Conservation (phyloP, 495 filamentous ascomycete genomes). For the Xylaria nigripes region DNA sequence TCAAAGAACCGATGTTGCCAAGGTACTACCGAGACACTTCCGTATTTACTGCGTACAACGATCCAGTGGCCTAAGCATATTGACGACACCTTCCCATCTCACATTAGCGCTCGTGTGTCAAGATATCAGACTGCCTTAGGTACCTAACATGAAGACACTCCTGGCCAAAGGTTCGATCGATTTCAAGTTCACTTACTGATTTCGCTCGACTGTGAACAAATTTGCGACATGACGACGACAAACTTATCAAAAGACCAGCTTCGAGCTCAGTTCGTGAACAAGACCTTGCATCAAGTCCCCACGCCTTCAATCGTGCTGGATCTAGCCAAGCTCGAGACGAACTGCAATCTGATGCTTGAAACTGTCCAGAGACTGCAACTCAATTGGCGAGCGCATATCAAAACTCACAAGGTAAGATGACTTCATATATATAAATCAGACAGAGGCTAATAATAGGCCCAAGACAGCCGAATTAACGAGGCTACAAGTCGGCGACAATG, state of each 20-base stretch:
- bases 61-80: too few species aligned
- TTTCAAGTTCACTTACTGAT: background rate
- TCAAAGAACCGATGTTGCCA: background rate
- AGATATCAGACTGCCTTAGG: too few species aligned
- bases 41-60: too few species aligned
- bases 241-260: constrained; percentile 35
- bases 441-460: constrained; percentile 2
- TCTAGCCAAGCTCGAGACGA: constrained; percentile 53
- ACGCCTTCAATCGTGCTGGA: constrained; percentile 67
- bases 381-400: constrained; percentile 73
- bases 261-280: constrained; percentile 49
- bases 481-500: constrained; percentile 58
- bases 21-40: too few species aligned
- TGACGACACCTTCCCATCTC: too few species aligned
- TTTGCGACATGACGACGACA: constrained; percentile 10
- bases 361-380: constrained; percentile 51
- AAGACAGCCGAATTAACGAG: constrained; percentile 68
- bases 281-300: constrained; percentile 50
- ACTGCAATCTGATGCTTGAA: constrained; percentile 68
- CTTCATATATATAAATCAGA: background rate
- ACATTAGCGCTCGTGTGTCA: too few species aligned
- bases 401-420: constrained; percentile 67
- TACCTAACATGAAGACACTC: too few species aligned
- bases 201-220: background rate
- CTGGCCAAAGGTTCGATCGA: background rate